phyloP scores from a whole-genome alignment of 148 eudicot species.

The Chenopodium album region DNA sequence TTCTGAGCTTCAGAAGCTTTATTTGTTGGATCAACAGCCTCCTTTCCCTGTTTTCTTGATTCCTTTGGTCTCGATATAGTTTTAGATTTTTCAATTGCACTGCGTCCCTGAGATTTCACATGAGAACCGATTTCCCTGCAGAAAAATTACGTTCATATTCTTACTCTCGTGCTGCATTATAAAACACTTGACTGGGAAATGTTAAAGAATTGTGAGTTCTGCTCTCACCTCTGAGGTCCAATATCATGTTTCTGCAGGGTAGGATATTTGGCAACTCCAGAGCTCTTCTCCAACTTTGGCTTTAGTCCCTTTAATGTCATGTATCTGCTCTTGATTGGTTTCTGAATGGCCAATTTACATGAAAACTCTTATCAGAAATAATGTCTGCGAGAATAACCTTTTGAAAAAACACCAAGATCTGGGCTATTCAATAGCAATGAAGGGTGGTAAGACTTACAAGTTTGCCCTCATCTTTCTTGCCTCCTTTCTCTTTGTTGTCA shows the following conservation, averaged over 20 bases:
- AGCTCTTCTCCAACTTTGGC: slow-evolving; percentile 29
- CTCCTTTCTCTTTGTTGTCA: slow-evolving; percentile 19
- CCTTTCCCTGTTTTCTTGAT: slow-evolving; percentile 22
- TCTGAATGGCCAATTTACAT: slow-evolving; percentile 21
- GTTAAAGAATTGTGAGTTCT: background rate
- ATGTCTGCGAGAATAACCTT: background rate
- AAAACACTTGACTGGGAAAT: background rate
- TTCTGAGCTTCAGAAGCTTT: slow-evolving; percentile 24
- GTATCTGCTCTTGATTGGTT: slow-evolving; percentile 31
- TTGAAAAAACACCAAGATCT: background rate
- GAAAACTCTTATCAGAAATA: background rate
- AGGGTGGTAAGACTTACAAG: slow-evolving; percentile 21
- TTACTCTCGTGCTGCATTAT: background rate
- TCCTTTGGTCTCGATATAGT: slow-evolving; percentile 22
- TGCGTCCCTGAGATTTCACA: slow-evolving; percentile 25
- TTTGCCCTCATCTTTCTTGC: slow-evolving; percentile 26
- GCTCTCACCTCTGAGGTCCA: slow-evolving; percentile 48
- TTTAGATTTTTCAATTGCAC: slow-evolving; percentile 28
- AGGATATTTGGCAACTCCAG: slow-evolving; percentile 31
- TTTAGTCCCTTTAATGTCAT: background rate
- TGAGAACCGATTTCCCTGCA: slow-evolving; percentile 32
- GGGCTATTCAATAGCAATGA: background rate
- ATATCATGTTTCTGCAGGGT: slow-evolving; percentile 27
- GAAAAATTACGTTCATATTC: background rate
- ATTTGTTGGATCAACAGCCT: background rate